Conservation (phyloP, 257 asterid species). For the Lavandula angustifolia region DNA sequence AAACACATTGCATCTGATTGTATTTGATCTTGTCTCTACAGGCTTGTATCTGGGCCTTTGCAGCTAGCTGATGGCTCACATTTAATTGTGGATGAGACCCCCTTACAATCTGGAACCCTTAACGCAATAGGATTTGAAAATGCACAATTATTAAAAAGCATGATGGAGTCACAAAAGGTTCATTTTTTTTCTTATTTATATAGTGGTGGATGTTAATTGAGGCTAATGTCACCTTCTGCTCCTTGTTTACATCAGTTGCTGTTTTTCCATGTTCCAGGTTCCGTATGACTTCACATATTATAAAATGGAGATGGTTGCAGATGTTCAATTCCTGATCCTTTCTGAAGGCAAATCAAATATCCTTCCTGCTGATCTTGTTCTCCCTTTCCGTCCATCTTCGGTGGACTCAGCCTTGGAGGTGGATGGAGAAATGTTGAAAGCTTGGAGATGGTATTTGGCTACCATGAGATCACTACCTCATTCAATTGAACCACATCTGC, state of each 20-base stretch:
- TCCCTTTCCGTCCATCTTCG: constrained; percentile 72
- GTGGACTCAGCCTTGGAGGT: constrained; percentile 39
- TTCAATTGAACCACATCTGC: constrained; percentile 66
- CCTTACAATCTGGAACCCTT: constrained; percentile 64
- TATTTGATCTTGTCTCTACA: constrained; percentile 32
- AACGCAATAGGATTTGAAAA: constrained; percentile 70
- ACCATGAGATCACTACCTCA: constrained; percentile 74
- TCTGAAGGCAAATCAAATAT: constrained; percentile 88
- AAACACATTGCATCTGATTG: constrained; percentile 7
- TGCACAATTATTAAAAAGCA: constrained; percentile 51
- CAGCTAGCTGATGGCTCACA: constrained; percentile 91
- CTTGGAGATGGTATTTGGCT: constrained; percentile 94
- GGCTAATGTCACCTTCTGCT: not conserved
- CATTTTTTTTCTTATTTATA: not conserved
- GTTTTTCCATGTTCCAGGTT: constrained; percentile 43
- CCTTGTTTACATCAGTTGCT: constrained; percentile 6
- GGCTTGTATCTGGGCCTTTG: constrained; percentile 66
- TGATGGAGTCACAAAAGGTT: constrained; percentile 76
- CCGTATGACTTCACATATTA: constrained; percentile 88
- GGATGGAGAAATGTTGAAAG: constrained; percentile 48
- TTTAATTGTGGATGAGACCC: constrained; percentile 77
- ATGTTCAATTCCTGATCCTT: constrained; percentile 72
- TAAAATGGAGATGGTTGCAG: constrained; percentile 82
- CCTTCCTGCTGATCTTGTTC: constrained; percentile 80
- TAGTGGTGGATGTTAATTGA: not conserved